Conservation (phyloP, 805 yeast genomes). For the Lachancea kluyveri region DNA sequence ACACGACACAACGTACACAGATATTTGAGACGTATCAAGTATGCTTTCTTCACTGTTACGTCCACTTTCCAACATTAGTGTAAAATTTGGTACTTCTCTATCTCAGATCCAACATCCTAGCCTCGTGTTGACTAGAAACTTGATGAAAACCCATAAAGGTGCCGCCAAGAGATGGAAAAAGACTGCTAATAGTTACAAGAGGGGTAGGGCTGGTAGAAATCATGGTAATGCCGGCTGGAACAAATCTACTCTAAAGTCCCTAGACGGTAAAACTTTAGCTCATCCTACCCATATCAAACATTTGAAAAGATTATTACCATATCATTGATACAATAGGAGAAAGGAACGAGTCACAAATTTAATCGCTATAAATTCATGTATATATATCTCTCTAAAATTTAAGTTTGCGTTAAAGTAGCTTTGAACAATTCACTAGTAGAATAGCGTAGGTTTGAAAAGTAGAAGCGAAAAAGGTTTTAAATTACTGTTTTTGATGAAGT, state of each 20-base stretch:
- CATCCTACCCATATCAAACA: slow-evolving; percentile 53
- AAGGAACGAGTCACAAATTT: too few relatives aligned
- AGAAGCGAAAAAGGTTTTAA: too few relatives aligned
- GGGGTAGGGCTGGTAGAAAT: slow-evolving; percentile 78
- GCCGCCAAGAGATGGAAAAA: slow-evolving; percentile 83
- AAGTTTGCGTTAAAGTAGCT: too few relatives aligned
- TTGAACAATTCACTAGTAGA: too few relatives aligned
- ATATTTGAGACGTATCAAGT: too few relatives aligned
- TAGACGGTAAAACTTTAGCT: slow-evolving; percentile 55
- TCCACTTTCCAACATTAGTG: neutral
- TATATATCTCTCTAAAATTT: too few relatives aligned
- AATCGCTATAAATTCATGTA: too few relatives aligned
- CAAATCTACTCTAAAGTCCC: slow-evolving; percentile 47
- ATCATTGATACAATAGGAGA: too few relatives aligned
- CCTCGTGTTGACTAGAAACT: slow-evolving; percentile 26
- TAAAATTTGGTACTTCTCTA: neutral
- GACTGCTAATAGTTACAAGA: slow-evolving; percentile 58
- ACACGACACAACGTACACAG: too few relatives aligned
- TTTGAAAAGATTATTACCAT: slow-evolving; percentile 50
- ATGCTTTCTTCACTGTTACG: too few relatives aligned
- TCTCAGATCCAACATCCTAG: slow-evolving; percentile 9
- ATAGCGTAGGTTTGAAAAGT: too few relatives aligned
- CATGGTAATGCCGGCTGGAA: slow-evolving; percentile 94
- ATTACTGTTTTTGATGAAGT: too few relatives aligned
- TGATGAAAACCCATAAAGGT: slow-evolving; percentile 77